Evolutionary conservation across 2,329 filamentous ascomycete species (phyloP).

Genomic region (Cladosporium sp.): DNA sequence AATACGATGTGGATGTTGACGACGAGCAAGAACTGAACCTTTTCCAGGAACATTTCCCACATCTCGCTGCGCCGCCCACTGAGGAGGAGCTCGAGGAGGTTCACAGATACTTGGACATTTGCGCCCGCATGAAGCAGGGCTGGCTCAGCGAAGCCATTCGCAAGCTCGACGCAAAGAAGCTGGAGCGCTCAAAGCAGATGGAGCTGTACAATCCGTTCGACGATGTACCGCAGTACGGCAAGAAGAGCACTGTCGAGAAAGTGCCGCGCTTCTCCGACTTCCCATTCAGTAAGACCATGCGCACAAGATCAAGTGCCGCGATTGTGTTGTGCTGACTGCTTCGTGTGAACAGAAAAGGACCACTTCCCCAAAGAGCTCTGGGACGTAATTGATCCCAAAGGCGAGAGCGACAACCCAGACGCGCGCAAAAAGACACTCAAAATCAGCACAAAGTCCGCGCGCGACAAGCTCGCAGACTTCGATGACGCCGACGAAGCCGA

Average conservation of each 20-base stretch:
- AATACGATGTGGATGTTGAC: background rate
- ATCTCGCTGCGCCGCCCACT: constrained; percentile 7
- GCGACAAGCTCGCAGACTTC: constrained; percentile 10
- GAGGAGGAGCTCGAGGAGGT: constrained; percentile 5
- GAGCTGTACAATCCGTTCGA: constrained; percentile 8
- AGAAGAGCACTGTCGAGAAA: background rate
- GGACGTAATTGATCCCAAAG: constrained; percentile 7
- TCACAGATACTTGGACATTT: constrained; percentile 5
- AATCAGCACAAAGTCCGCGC: constrained; percentile 5
- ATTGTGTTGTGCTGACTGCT: background rate
- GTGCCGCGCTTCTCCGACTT: constrained; percentile 5
- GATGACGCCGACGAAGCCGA: constrained; percentile 10
- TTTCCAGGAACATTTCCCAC: constrained; percentile 12
- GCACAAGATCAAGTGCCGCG: background rate
- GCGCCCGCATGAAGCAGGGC: constrained; percentile 3
- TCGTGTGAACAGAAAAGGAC: constrained; percentile 4
- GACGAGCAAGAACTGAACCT: constrained; percentile 12
- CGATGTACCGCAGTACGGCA: constrained; percentile 10
- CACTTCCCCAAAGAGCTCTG: constrained; percentile 12
- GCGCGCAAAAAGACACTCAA: constrained; percentile 4
- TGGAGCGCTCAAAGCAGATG: constrained; percentile 5
- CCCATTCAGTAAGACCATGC: constrained; percentile 4
- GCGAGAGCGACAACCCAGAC: background rate
- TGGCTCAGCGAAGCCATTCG: constrained; percentile 8
- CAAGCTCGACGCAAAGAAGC: constrained; percentile 4